Percentiles rank a stretch among this genome's conserved stretches.
Evolutionary conservation across 1,284 basidiomycete species (phyloP).

Genomic region (Inonotus obliquus): DNA sequence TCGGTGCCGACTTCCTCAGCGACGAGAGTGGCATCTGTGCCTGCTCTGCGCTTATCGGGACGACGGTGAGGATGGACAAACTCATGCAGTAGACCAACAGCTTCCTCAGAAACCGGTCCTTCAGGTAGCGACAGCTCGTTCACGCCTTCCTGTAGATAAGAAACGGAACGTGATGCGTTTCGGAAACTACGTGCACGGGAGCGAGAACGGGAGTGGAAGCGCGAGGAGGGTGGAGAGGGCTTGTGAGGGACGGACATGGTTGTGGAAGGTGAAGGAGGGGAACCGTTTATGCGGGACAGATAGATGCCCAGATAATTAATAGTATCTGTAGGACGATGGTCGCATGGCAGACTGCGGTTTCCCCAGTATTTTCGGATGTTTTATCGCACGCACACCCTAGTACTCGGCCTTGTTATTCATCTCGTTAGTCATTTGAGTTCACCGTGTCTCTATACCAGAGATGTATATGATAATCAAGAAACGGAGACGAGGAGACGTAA

Average conservation of each 20-base stretch:
- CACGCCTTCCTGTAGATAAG: constrained; percentile 29
- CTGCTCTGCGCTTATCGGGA: constrained; percentile 23
- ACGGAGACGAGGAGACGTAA: not conserved
- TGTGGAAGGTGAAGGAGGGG: not conserved
- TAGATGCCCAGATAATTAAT: not conserved
- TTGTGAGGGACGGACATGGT: not conserved
- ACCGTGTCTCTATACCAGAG: no score
- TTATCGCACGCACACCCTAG: no score
- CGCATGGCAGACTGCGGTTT: not conserved
- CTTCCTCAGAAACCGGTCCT: constrained; percentile 41
- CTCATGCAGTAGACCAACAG: constrained; percentile 43
- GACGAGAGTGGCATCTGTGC: constrained; percentile 10
- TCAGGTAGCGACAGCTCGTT: constrained; percentile 41
- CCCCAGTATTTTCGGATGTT: no score
- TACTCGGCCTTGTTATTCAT: no score
- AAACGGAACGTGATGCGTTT: constrained; percentile 23
- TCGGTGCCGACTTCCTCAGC: constrained; percentile 10
- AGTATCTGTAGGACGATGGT: not conserved
- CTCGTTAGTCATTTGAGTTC: no score
- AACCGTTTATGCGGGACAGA: not conserved
- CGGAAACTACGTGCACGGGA: constrained; percentile 25
- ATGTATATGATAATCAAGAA: no score
- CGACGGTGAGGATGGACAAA: constrained; percentile 39
- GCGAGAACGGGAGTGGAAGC: constrained; percentile 13
- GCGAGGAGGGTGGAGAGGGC: not conserved